Base-by-base conservation (phyloP, 2,329 filamentous ascomycete species). In the Ceratocystis ficicola region DNA sequence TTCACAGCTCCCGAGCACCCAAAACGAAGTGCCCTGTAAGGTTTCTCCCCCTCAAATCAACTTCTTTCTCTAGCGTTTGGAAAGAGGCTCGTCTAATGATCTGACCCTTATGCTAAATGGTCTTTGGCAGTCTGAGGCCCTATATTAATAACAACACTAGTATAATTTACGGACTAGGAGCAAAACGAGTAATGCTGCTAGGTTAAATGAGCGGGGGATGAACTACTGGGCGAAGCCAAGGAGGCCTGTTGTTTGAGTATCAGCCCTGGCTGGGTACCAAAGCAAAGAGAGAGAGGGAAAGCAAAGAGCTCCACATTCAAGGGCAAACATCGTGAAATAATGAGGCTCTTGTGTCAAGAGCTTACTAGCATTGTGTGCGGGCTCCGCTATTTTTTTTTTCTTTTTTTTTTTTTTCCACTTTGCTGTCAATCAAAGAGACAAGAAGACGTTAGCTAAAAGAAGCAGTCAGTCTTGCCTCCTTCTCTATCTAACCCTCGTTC, bases 141-240 rank as follows among this genome's bases (percentile, higher is more conserved):
- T 55, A 55, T 55, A 55, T 15, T 55, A 55, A 55, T 55, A 55
- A 55, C n/a, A 28, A 25, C 22, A 25, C 22, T 55, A 55, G 50
- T 55, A 55, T 20, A 28, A 25, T 25, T 25, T 52, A n/a, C 22
- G 22, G 17, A 20, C 20, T 5, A 55, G 50, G 5, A 28, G 50
- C 50, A 25, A 55, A 15, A 55, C 20, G 22, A 48, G 46, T 48
- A 48, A 41, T 22, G 8, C 8, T 55, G 22, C 22, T 15, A 28
- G 22, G 50, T 55, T 25, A 55, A 25, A 55, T 55, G 22, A 30
- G 50, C 20, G 22, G 50, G 17, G 22, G 12, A 55, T 17, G n/a
- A 55, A 55, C 50, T 55, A n/a, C 48, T 52, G n/a, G n/a, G 48
- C 48, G 12, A 52, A 25, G 48, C 1, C 22, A 10, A 12, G 7